Conservation (phyloP, 192 early-diverging fungal species). For the Neocallimastix lanati region DNA sequence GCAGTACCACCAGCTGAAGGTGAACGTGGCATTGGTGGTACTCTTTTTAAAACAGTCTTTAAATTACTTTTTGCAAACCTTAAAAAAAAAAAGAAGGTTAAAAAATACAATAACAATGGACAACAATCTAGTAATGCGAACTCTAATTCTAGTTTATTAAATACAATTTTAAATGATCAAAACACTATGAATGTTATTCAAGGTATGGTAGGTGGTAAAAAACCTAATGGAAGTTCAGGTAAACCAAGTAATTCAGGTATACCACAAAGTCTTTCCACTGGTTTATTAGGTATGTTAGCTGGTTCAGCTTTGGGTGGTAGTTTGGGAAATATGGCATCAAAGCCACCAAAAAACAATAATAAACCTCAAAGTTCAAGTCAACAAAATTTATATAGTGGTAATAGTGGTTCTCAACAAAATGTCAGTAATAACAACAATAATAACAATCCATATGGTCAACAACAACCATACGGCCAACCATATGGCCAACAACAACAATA, state of each 20-base stretch:
- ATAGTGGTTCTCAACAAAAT: not conserved
- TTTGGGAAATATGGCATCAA: not conserved
- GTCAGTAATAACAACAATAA: no score
- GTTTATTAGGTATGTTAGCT: not conserved
- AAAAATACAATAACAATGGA: not conserved
- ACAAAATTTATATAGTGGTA: not conserved
- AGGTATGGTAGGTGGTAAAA: not conserved
- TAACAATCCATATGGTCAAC: no score
- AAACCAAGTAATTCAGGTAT: not conserved
- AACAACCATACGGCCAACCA: no score
- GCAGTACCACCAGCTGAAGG: not conserved
- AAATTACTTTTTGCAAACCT: not conserved
- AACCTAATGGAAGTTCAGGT: not conserved
- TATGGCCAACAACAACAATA: no score
- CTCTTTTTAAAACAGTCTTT: not conserved
- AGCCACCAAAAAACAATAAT: no score
- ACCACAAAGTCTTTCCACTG: not conserved
- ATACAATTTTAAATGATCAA: not conserved
- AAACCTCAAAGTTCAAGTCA: not conserved
- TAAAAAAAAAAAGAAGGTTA: not conserved
- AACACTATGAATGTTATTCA: not conserved
- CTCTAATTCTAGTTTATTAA: not conserved
- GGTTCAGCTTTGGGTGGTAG: not conserved
- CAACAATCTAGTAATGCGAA: no score
- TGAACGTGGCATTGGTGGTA: not conserved